A percentile compares a stretch with the other conserved stretches of the same genome.
Conservation (phyloP, 495 filamentous ascomycete genomes). For the Eremomyces bilateralis region DNA sequence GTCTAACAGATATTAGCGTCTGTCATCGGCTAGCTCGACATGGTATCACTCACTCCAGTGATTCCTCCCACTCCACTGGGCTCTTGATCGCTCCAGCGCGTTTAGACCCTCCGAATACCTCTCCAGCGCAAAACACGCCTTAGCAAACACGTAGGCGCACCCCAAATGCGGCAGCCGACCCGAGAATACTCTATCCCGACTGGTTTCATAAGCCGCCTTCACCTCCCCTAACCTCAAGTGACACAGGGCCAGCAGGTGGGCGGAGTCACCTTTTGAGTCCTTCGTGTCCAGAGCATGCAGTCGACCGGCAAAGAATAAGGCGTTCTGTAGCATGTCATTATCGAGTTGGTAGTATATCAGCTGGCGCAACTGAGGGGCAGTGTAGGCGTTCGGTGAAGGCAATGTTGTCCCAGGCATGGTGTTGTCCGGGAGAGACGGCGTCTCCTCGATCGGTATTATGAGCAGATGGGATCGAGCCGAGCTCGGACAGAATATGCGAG, state of each 20-base stretch:
- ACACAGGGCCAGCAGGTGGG: conserved; percentile 65
- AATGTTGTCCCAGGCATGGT: conserved; percentile 34
- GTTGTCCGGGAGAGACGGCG: too few relatives aligned
- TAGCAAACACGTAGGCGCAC: conserved; percentile 79
- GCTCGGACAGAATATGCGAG: too few relatives aligned
- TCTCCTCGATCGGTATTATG: too few relatives aligned
- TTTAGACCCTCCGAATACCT: conserved; percentile 56
- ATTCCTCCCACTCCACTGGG: conserved; percentile 46
- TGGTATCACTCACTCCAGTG: conserved; percentile 37
- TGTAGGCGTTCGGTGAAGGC: conserved; percentile 44
- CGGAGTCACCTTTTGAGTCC: conserved; percentile 44
- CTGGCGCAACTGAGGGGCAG: conserved; percentile 57
- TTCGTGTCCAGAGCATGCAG: conserved; percentile 63
- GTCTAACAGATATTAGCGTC: conserved; percentile 23
- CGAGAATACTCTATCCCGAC: conserved; percentile 26
- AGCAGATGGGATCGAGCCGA: too few relatives aligned
- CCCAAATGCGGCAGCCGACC: conserved; percentile 35
- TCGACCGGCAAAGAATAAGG: conserved; percentile 76
- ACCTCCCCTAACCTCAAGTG: conserved; percentile 62
- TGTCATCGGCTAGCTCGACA: neutral
- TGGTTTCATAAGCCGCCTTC: conserved; percentile 51
- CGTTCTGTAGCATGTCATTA: conserved; percentile 67
- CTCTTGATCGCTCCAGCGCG: conserved; percentile 54
- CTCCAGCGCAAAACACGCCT: conserved; percentile 61
- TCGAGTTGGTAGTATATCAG: conserved; percentile 86